Percentiles rank a stretch among this genome's conserved stretches.
These are phyloP conservation scores for Cryptosporidium bovis DNA, from an alignment of 169 alveolate species.

Conservation along the genomic window DNA sequence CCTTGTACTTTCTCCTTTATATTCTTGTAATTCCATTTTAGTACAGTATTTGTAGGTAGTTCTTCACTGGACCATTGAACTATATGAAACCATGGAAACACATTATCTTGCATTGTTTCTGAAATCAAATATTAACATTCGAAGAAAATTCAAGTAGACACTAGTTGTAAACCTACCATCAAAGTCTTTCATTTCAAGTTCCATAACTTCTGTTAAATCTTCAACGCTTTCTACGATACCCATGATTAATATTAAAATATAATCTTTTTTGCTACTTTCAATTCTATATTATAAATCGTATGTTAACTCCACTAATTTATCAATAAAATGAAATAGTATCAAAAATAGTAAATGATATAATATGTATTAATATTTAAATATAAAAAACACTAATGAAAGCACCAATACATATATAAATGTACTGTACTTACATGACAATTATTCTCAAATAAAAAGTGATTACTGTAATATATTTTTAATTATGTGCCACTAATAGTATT, in stretches of 20 bases:
- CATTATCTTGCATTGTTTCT: constrained; percentile 75
- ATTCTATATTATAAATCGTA: background rate
- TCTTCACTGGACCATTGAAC: constrained; percentile 78
- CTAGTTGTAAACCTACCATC: constrained; percentile 22
- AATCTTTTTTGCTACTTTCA: background rate
- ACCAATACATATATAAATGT: background rate
- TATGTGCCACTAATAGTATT: too few species aligned
- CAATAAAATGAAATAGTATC: background rate
- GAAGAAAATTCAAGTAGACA: too few species aligned
- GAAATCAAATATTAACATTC: background rate
- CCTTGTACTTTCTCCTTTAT: constrained; percentile 60
- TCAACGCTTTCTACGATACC: constrained; percentile 64
- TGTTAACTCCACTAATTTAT: background rate
- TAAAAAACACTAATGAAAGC: background rate
- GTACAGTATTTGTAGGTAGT: constrained; percentile 74
- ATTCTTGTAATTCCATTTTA: constrained; percentile 70
- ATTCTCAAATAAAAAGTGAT: too few species aligned
- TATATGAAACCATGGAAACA: constrained; percentile 77
- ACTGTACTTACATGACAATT: background rate
- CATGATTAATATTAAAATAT: background rate
- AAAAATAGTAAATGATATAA: background rate
- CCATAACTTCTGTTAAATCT: constrained; percentile 47
- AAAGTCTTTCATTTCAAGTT: constrained; percentile 66
- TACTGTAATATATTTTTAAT: too few species aligned
- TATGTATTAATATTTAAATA: background rate